Percentiles rank a stretch among this genome's conserved stretches.
Evolutionary conservation across 345 rosid genomes (phyloP).

Genomic region (Populus nigra): DNA sequence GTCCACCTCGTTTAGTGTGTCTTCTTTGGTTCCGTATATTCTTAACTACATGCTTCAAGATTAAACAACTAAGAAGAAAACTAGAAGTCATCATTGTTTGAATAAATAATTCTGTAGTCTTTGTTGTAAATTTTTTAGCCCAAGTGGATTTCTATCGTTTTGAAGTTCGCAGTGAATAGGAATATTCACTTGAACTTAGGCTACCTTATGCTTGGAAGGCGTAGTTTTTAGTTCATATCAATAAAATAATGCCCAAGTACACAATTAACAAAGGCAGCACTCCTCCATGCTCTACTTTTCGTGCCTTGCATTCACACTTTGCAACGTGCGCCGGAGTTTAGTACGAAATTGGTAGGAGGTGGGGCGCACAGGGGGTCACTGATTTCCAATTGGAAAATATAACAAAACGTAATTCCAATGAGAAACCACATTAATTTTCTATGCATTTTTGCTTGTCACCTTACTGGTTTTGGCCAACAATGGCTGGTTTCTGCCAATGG

Average conservation of each 20-base stretch:
- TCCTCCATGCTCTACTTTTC: neutral
- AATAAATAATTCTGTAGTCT: conserved; percentile 26
- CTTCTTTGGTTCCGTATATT: conserved; percentile 13
- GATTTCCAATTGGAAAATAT: no score
- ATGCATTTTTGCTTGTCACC: no score
- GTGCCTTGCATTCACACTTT: neutral
- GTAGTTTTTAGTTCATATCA: conserved; percentile 15
- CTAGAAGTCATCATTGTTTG: conserved; percentile 37
- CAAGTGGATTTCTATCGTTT: conserved; percentile 41
- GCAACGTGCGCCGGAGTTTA: neutral
- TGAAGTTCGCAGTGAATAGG: conserved; percentile 29
- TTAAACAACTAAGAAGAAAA: conserved; percentile 7
- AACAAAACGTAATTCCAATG: no score
- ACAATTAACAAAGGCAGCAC: neutral
- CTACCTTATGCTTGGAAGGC: conserved; percentile 29
- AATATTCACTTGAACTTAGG: conserved; percentile 24
- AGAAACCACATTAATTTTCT: no score
- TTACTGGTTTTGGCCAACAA: no score
- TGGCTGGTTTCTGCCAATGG: no score
- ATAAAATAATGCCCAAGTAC: conserved; percentile 20
- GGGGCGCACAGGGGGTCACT: no score
- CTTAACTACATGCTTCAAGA: conserved; percentile 12
- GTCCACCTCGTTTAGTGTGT: conserved; percentile 42
- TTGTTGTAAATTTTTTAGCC: conserved; percentile 30
- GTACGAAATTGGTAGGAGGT: no score